Base-by-base conservation (phyloP, 441 rosid genomes). In the Populus hybrid region DNA sequence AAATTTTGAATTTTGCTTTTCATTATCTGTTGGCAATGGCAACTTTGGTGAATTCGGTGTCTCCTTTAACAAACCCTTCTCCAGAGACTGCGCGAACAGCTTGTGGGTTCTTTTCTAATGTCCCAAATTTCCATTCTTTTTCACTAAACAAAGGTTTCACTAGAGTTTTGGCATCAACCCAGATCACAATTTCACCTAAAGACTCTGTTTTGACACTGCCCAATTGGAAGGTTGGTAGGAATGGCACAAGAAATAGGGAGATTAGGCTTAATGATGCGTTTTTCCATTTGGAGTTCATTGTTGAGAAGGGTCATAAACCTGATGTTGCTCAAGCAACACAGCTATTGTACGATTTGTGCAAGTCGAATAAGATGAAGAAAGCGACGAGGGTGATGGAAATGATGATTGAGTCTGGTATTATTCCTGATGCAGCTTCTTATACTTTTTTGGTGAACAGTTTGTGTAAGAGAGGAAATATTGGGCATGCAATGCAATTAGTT, bases 401-500 rank as follows among this genome's bases (percentile, higher is more conserved):
- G 70, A 85, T 93, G 94, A 88, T 90, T 79, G 75, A 76, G 50
- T 89, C 91, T 0, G 95, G 97, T 32, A 78, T 91, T 50, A 85
- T 87, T 72, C 95, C 97, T 12, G 89, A 90, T 77, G 87, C 90
- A 0, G 85, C 94, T 54, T 86, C 93, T 2, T 92, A 90, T 73
- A 91, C 89, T 50, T 89, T 85, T 73, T 77, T 95, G 35, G 93
- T 95, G 42, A 91, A 87, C 38, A 81, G 81, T 73, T 86, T 93
- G 84, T 93, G 95, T 59, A 89, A 86, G 71, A 87, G 84, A 79
- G 98, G 99, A n/a, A 86, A 87, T 74, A 86, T 95, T 74, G 95
- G 97, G 32, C 86, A 92, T 82, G 99, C 97, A 10, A 90, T 93
- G 97, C 98, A 92, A 82, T 86, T 95, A 9, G 95, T 93, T 69